Conservation (phyloP, 345 rosid species). For the Streptanthus diversifolius region DNA sequence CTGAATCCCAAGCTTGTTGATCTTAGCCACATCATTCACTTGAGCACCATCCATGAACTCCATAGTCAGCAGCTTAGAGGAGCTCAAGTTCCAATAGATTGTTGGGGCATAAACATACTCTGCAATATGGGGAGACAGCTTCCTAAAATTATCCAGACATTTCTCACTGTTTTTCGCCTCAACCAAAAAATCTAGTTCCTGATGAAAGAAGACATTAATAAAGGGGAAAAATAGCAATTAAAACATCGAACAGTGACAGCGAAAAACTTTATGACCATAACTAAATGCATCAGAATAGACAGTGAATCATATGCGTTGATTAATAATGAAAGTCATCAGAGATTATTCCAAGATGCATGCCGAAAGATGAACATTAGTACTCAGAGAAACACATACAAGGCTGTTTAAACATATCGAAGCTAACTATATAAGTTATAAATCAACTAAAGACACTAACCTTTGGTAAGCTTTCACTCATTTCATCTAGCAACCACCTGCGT, state of each 20-base stretch:
- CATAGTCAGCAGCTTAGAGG: conserved; percentile 87
- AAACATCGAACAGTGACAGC: conserved; percentile 10
- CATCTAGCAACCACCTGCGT: conserved; percentile 88
- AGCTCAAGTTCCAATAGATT: conserved; percentile 75
- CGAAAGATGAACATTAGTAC: not conserved
- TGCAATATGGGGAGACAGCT: conserved; percentile 85
- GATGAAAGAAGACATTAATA: conserved; percentile 21
- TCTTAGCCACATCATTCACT: conserved; percentile 66
- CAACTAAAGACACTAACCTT: conserved; percentile 54
- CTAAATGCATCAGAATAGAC: not conserved
- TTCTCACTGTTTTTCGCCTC: conserved; percentile 91
- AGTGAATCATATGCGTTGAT: not conserved
- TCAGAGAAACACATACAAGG: not conserved
- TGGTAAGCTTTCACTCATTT: conserved; percentile 84
- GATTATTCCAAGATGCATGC: not conserved
- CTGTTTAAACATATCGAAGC: not conserved
- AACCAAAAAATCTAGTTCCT: conserved; percentile 88
- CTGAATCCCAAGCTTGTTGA: conserved; percentile 68
- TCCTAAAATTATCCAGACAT: conserved; percentile 83
- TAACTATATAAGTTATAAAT: not conserved
- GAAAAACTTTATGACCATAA: not conserved
- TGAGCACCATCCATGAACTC: conserved; percentile 94
- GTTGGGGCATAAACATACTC: conserved; percentile 75
- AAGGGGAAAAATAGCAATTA: not conserved
- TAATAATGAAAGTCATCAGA: not conserved